Evolutionary conservation across 257 asterid species (phyloP).

Genomic region (Solanum peruvianum): DNA sequence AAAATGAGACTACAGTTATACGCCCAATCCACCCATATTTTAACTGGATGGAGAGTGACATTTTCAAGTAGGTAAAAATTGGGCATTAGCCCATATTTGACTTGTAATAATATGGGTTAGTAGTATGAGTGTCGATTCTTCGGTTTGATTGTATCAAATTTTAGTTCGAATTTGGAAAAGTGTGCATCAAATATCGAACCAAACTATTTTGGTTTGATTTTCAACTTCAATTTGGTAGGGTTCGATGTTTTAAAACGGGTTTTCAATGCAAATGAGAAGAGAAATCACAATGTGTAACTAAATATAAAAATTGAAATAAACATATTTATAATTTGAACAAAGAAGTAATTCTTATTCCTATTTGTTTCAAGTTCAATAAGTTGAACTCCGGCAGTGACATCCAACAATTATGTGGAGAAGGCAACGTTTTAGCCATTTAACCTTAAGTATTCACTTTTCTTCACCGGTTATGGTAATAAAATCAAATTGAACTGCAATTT

Average conservation of each 20-base stretch:
- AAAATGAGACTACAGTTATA: background rate
- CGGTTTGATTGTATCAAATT: no score
- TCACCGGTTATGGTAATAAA: no score
- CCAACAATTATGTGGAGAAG: background rate
- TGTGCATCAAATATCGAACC: background rate
- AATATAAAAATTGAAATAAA: no score
- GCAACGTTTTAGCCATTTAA: background rate
- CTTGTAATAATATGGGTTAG: background rate
- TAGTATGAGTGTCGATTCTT: background rate
- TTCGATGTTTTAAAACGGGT: background rate
- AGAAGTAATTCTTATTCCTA: background rate
- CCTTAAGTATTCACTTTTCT: background rate
- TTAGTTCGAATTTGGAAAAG: background rate
- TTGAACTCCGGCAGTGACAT: background rate
- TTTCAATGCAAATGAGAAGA: background rate
- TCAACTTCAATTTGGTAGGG: background rate
- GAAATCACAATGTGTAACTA: background rate
- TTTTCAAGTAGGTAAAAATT: background rate
- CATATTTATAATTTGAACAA: background rate
- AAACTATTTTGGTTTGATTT: background rate
- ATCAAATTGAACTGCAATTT: no score
- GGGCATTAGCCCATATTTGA: background rate
- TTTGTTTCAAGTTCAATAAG: background rate
- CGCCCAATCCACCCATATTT: background rate
- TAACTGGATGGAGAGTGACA: background rate